Evolutionary conservation across 176 grass and related monocot species (phyloP).

Genomic region (Zoysia pacifica): DNA sequence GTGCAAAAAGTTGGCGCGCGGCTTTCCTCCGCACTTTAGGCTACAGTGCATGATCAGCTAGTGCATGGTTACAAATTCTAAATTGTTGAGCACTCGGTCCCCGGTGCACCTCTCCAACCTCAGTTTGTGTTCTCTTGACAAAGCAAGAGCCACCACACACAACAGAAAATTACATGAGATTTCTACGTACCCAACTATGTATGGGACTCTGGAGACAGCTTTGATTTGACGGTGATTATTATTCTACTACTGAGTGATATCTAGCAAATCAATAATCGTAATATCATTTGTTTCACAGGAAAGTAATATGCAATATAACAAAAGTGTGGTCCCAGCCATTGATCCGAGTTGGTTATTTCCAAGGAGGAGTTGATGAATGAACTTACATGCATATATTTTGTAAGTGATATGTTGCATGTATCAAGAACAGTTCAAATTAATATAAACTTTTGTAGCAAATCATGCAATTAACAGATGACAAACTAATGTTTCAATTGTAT

Average conservation of each 20-base stretch:
- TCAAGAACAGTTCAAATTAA: not conserved
- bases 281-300: not conserved
- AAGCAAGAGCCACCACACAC: slow-evolving; percentile 10
- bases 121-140: not conserved
- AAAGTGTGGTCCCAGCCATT: not conserved
- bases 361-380: not conserved
- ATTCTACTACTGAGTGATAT: not conserved
- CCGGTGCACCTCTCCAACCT: not conserved
- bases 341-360: not conserved
- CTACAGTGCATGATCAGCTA: slow-evolving; percentile 9
- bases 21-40: slow-evolving; percentile 29
- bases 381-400: not conserved
- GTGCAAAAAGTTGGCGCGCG: slow-evolving; percentile 10
- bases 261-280: not conserved
- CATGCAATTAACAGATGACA: not conserved
- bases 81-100: slow-evolving; percentile 5
- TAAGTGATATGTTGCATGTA: not conserved
- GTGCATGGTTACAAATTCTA: slow-evolving; percentile 13
- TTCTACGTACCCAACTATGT: not conserved
- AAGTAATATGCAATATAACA: not conserved
- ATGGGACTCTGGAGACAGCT: not conserved
- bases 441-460: not conserved
- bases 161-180: slow-evolving; percentile 15
- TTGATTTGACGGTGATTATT: not conserved
- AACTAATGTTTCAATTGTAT: not conserved